Evolutionary conservation across 2,329 filamentous ascomycete genomes (phyloP), one percentile per base, ranked within the genome.

Genomic region (Apiospora hydei): DNA sequence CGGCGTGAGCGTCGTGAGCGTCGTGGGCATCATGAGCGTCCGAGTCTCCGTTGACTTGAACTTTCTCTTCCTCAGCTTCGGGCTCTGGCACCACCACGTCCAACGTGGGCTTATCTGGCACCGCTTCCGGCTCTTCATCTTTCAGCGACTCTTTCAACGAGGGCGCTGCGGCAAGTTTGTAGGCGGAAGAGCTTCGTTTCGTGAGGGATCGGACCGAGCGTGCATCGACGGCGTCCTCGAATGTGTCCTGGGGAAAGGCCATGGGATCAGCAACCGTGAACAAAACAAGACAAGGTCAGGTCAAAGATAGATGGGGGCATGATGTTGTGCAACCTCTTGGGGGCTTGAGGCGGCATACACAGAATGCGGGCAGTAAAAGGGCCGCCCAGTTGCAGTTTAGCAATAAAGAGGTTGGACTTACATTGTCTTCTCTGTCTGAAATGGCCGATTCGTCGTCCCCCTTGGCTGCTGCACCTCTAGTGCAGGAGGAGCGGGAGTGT

Each of bases 151-250:
- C 77, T 18, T 41, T 24, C 18, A 61, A 21, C 13, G 57, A 21
- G 53, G 69, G 57, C 34, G 57, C 13, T 14, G 66, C n/a, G 8
- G 53, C 53, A n/a, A 74, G 72, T n/a, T 74, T 72, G 34, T 79
- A 78, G 73, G 81, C 84, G 51, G 83, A 77, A 26, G 79, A 73
- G 69, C 81, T 84, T 79, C 86, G 83, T 76, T 85, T 86, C 49
- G 88, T 90, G 74, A 94, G 83, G 38, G 92, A 94, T 73, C 92
- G 89, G 70, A 89, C 85, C 46, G 90, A 91, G 66, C 85, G 83
- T 73, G 87, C 89, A 81, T 94, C 92, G 76, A 90, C 85, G 71
- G 94, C 94, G 86, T 98, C 94, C 84, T 97, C 94, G 79, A 97
- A 97, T 21, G 89, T 89, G 78, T 95, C 92, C 92, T 94, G 76